Percentiles rank a stretch among this genome's conserved stretches.
phyloP scores from a whole-genome alignment of 495 filamentous ascomycete genomes.

The Bombardia bombarda region DNA sequence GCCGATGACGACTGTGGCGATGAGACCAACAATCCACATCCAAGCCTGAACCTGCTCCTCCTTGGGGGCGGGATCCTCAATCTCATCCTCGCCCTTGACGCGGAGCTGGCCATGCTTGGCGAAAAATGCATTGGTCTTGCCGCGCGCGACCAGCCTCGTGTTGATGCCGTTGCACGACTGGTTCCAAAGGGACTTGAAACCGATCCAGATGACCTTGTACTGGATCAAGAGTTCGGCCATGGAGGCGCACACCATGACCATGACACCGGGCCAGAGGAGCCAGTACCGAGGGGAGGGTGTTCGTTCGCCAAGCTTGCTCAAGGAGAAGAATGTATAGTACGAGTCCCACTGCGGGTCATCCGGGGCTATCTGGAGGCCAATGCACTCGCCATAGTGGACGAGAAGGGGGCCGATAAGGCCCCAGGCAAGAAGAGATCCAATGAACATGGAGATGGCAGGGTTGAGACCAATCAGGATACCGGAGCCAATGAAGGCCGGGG shows the following conservation, averaged over 20 bases:
- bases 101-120: slow-evolving; percentile 29
- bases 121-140: slow-evolving; percentile 40
- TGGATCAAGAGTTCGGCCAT: slow-evolving; percentile 55
- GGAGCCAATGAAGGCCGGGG: slow-evolving; percentile 58
- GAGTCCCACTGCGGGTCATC: slow-evolving; percentile 45
- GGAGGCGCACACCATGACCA: slow-evolving; percentile 54
- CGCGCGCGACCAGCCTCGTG: slow-evolving; percentile 23
- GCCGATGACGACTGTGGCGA: slow-evolving; percentile 43
- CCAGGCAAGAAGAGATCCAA: slow-evolving; percentile 53
- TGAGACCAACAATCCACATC: slow-evolving; percentile 50
- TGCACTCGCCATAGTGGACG: slow-evolving; percentile 45
- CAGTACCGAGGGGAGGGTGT: slow-evolving; percentile 55
- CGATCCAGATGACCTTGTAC: slow-evolving; percentile 51
- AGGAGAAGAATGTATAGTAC: slow-evolving; percentile 41
- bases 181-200: slow-evolving; percentile 41
- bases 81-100: slow-evolving; percentile 17
- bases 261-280: slow-evolving; percentile 60
- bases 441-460: slow-evolving; percentile 55
- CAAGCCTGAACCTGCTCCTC: slow-evolving; percentile 53
- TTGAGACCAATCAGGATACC: slow-evolving; percentile 62
- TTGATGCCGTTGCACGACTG: slow-evolving; percentile 38
- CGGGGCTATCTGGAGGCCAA: slow-evolving; percentile 32
- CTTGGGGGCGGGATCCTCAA: slow-evolving; percentile 43
- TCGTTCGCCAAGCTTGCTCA: slow-evolving; percentile 33
- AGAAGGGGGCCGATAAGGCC: slow-evolving; percentile 56